Evolutionary conservation across 495 filamentous ascomycete species (phyloP), one percentile per base, ranked within the genome.

Genomic region (Tuber melanosporum): DNA sequence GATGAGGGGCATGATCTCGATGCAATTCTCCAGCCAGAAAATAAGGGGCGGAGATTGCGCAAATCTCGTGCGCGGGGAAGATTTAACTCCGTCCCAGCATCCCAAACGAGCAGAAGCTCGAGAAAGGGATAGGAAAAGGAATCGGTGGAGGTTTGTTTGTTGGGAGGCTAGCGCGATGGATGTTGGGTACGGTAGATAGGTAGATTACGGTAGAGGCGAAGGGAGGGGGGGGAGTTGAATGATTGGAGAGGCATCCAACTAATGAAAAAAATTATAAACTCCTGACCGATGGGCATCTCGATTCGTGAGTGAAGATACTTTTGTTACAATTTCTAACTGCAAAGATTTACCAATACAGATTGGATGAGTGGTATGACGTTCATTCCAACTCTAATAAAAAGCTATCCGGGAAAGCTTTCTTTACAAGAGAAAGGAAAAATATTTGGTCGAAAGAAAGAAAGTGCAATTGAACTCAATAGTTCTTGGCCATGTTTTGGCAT

Each of bases 401-500:
- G 57, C 57, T 36, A 66, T 36, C 57, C 14, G 26, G 32, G 57
- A 36, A 66, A 17, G 57, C 26, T 36, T 36, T 19, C 12, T 66
- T 36, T 36, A 17, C 57, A 36, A 15, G 15, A 36, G 17, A 36
- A 66, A 66, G 15, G 32, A 62, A 36, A 19, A 36, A 17, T 9
- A 0, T 2, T 17, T 36, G 57, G 36, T 7, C 26, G 2, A 36
- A 12, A 66, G 36, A 66, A 66, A 66, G 57, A 36, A 66, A 66
- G 26, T 66, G 57, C 26, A 66, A 12, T 14, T 36, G 57, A 66
- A 72, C 75, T 85, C 93, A 97, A 87, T 96, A 97, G 84, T 91
- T 92, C 85, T 88, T 92, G 73, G 95, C 92, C 81, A 94, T 93
- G 82, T 88, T 86, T 89, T 98, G 95, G 89, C 95, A 98, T 73